Evolutionary conservation across 805 yeast genomes (phyloP).

Genomic region (Ogataea trehalophila): DNA sequence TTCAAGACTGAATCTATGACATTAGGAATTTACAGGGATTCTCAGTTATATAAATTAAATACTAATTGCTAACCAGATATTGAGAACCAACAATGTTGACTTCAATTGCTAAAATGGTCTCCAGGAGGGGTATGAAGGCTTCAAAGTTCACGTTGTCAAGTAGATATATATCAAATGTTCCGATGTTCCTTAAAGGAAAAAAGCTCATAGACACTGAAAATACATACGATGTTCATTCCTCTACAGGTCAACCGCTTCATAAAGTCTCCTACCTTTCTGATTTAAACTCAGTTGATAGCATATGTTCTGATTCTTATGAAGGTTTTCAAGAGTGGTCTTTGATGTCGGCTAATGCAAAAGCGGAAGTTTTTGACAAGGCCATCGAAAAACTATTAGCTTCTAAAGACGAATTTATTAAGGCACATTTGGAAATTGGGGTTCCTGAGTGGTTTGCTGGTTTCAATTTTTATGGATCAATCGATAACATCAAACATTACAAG

Average conservation of each 20-base stretch:
- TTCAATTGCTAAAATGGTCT: neutral
- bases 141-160: neutral
- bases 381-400: slow-evolving; percentile 3
- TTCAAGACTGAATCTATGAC: neutral
- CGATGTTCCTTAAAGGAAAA: slow-evolving; percentile 4
- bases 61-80: no score
- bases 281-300: neutral
- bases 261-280: slow-evolving; percentile 2
- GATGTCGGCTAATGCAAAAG: slow-evolving; percentile 6
- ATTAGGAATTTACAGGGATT: no score
- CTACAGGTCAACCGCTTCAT: slow-evolving; percentile 5
- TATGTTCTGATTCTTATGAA: slow-evolving; percentile 10
- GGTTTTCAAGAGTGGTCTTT: slow-evolving; percentile 20
- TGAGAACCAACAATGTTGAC: neutral
- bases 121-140: neutral
- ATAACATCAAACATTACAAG: slow-evolving; percentile 29
- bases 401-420: slow-evolving; percentile 15
- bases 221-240: slow-evolving; percentile 6
- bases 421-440: slow-evolving; percentile 32
- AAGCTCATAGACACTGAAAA: neutral
- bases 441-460: slow-evolving; percentile 34
- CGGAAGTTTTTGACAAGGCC: slow-evolving; percentile 8
- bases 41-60: no score
- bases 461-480: slow-evolving; percentile 28
- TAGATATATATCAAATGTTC: slow-evolving; percentile 3